These are phyloP conservation scores for Nakazawaea wickerhamii DNA, from an alignment of 805 yeast genomes.

Conservation along the genomic window DNA sequence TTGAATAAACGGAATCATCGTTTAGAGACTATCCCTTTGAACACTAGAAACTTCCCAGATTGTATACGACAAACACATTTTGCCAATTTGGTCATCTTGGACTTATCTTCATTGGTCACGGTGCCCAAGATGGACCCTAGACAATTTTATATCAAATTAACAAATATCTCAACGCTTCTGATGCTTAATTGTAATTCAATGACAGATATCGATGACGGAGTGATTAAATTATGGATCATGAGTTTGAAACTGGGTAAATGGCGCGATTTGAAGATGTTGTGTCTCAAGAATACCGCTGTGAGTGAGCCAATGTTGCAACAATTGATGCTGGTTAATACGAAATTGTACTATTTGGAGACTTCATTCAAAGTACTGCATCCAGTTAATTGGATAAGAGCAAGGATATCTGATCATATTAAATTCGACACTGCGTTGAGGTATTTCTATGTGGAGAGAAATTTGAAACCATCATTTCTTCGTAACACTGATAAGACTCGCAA, in stretches of 20 bases:
- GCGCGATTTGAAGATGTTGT: slow-evolving; percentile 15
- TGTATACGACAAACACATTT: slow-evolving; percentile 5
- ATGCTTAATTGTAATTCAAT: slow-evolving; percentile 11
- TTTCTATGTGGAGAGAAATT: slow-evolving; percentile 1
- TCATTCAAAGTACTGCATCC: slow-evolving; percentile 2
- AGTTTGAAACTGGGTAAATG: slow-evolving; percentile 22
- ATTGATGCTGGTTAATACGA: not conserved
- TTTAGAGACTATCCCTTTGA: slow-evolving; percentile 28
- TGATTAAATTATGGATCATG: slow-evolving; percentile 23
- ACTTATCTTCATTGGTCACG: slow-evolving; percentile 13
- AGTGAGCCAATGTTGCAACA: not conserved
- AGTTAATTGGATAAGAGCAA: slow-evolving; percentile 4
- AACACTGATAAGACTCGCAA: not conserved
- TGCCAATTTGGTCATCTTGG: slow-evolving; percentile 17
- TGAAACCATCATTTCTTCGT: slow-evolving; percentile 1
- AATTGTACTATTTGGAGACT: slow-evolving; percentile 16
- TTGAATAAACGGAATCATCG: slow-evolving; percentile 22
- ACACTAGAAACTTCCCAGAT: slow-evolving; percentile 17
- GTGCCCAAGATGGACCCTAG: not conserved
- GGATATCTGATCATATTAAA: not conserved
- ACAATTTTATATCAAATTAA: slow-evolving; percentile 5
- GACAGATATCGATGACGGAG: slow-evolving; percentile 15
- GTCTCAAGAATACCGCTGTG: slow-evolving; percentile 1
- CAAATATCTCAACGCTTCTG: slow-evolving; percentile 8
- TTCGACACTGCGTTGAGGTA: slow-evolving; percentile 4